Evolutionary conservation across 1,284 basidiomycete genomes (phyloP), one percentile per base, ranked within the genome.

Genomic region (Grifola frondosa): DNA sequence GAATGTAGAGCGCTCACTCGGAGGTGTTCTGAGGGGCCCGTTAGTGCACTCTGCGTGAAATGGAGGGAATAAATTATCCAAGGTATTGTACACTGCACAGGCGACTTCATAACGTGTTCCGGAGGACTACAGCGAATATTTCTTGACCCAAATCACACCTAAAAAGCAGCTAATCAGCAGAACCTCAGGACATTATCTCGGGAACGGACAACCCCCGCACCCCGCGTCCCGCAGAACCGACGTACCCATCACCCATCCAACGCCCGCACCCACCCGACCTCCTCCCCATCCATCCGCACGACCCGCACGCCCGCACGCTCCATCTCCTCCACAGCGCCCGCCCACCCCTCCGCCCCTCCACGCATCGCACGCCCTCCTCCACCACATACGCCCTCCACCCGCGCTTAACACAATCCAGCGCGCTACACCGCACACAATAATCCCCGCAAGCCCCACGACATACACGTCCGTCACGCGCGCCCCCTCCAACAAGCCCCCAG

Each of bases 391-490:
- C 67, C 33, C 54, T 51, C 53, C 72, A 71, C 11, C 70, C 70
- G 26, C 69, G 68, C 52, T 69, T 68, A 49, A 56, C 61, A 5
- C 70, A 66, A 42, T 77, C 74, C 30, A 73, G 55, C 22, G 73
- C 74, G 4, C 69, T 72, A 11, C 53, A 58, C 22, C 61, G 56
- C 13, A 80, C 75, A 54, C 82, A 85, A 53, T 75, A 83, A 57
- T 84, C 82, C 77, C 75, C 30, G 82, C 82, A 15, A 86, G 64
- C 4, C 82, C 82, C 1, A 68, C 70, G 5, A 84, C 66, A 26
- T 78, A 73, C 8, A 83, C 68, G 37, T 67, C 65, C 20, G 62
- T 60, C 3, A 80, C 65, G 4, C 55, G 63, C 28, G 59, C 50
- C 6, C 57, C 53, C 36, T 58, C 54, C 31, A 81, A 63, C 60